Conservation (phyloP, 2,329 filamentous ascomycete species). For the Clarireedia homoeocarpa region DNA sequence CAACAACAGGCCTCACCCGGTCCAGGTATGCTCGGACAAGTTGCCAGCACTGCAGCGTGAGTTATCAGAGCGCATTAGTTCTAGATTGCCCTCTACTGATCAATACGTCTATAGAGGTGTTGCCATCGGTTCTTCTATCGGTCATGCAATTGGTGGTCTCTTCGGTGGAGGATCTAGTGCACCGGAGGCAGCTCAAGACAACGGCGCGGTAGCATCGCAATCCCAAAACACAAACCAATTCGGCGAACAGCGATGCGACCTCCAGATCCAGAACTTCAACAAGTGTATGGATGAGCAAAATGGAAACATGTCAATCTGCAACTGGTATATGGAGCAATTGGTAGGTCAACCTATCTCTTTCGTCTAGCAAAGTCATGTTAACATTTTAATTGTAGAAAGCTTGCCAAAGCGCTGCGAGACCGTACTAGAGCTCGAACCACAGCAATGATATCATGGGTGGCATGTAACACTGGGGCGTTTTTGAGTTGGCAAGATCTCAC, state of each 20-base stretch:
- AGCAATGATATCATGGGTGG: neutral
- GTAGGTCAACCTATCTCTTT: slow-evolving; percentile 28
- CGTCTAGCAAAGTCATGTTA: slow-evolving; percentile 20
- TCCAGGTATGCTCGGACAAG: slow-evolving; percentile 87
- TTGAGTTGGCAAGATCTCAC: neutral
- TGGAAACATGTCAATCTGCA: slow-evolving; percentile 92
- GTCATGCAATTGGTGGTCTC: slow-evolving; percentile 85
- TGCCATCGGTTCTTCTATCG: slow-evolving; percentile 89
- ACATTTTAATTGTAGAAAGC: slow-evolving; percentile 51
- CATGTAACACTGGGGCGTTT: neutral
- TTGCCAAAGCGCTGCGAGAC: slow-evolving; percentile 65
- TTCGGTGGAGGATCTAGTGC: slow-evolving; percentile 67
- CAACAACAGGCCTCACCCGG: slow-evolving; percentile 43
- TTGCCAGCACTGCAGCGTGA: slow-evolving; percentile 96
- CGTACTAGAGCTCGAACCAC: slow-evolving; percentile 10
- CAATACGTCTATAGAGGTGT: slow-evolving; percentile 61
- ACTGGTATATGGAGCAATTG: slow-evolving; percentile 97
- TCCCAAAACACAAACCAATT: slow-evolving; percentile 45
- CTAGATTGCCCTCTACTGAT: neutral
- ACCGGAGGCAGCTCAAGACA: slow-evolving; percentile 43
- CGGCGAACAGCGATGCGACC: slow-evolving; percentile 62
- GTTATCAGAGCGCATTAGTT: slow-evolving; percentile 33
- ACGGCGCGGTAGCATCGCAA: slow-evolving; percentile 44
- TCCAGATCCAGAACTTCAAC: slow-evolving; percentile 77
- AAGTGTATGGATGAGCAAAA: slow-evolving; percentile 94